Evolutionary conservation across 2,329 filamentous ascomycete species (phyloP).

Genomic region (Aspergillus chevalieri): DNA sequence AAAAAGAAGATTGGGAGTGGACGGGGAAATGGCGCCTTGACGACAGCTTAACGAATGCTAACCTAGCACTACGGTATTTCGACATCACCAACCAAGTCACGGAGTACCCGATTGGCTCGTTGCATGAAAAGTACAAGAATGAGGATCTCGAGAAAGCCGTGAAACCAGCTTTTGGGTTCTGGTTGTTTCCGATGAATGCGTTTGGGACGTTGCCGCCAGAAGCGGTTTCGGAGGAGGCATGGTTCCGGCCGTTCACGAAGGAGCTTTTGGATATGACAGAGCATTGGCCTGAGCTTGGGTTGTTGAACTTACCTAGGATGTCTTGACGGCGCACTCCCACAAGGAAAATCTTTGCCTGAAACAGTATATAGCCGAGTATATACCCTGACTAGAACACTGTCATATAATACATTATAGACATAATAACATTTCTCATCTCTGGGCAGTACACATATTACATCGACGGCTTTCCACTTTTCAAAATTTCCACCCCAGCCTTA

Average conservation of each 20-base stretch:
- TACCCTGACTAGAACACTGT: no score
- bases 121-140: not conserved
- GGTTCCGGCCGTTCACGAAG: not conserved
- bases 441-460: no score
- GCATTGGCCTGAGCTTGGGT: not conserved
- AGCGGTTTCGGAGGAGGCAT: not conserved
- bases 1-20: not conserved
- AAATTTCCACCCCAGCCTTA: slow-evolving; percentile 3
- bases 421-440: no score
- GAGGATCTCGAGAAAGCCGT: not conserved
- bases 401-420: no score
- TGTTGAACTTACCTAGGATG: not conserved
- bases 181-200: not conserved
- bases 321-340: not conserved
- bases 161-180: not conserved
- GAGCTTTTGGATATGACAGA: not conserved
- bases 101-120: not conserved
- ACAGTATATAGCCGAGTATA: no score
- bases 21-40: not conserved
- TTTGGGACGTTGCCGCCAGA: not conserved
- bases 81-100: not conserved
- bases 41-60: not conserved
- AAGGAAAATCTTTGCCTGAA: no score
- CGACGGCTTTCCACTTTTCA: not conserved
- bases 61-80: not conserved